Percentiles rank a stretch among this genome's conserved stretches.
phyloP scores from a whole-genome alignment of 805 yeast species.

The Debaryomyces prosopidis region DNA sequence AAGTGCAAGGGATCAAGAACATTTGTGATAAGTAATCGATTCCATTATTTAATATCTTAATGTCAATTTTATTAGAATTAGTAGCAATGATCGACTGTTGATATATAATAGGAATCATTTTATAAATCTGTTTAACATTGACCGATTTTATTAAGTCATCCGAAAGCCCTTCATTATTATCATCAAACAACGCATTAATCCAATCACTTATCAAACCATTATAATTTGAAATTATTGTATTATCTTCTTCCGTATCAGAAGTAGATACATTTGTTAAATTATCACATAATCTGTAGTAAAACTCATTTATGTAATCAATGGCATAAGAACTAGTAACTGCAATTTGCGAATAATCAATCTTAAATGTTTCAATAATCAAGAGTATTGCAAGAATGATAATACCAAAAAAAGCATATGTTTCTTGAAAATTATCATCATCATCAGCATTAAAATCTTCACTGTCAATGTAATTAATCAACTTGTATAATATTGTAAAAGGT shows the following conservation, averaged over 20 bases:
- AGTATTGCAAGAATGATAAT: constrained; percentile 45
- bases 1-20: constrained; percentile 59
- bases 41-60: constrained; percentile 68
- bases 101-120: constrained; percentile 70
- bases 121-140: constrained; percentile 64
- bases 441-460: constrained; percentile 37
- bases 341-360: constrained; percentile 25
- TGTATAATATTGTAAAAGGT: constrained; percentile 46
- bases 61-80: constrained; percentile 53
- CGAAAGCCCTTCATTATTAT: constrained; percentile 65
- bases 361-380: constrained; percentile 23
- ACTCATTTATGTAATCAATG: constrained; percentile 33
- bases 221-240: constrained; percentile 31
- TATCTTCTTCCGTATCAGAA: constrained; percentile 25
- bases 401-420: constrained; percentile 68
- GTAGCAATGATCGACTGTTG: constrained; percentile 70
- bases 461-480: constrained; percentile 54
- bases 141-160: constrained; percentile 76
- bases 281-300: constrained; percentile 30
- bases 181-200: constrained; percentile 79
- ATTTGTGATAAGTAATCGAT: constrained; percentile 85
- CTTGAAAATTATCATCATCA: constrained; percentile 63
- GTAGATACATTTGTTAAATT: constrained; percentile 23
- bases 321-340: constrained; percentile 29
- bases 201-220: constrained; percentile 53